phyloP scores from a whole-genome alignment of 345 rosid genomes.

The Iberis pinnata region DNA sequence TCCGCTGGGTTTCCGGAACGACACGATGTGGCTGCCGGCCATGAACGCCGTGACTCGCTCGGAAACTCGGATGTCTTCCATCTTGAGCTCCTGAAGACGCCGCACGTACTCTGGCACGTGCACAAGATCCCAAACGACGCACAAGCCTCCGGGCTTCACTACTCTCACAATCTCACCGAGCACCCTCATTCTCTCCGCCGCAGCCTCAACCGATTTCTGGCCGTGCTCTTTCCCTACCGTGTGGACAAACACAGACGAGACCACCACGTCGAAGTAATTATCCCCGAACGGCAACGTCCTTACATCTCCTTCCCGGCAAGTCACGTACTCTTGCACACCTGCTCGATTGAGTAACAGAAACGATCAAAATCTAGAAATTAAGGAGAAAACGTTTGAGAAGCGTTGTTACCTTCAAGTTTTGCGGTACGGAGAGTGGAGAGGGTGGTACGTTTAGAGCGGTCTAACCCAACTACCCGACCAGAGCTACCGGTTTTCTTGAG shows the following conservation, averaged over 20 bases:
- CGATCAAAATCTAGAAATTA: too few relatives aligned
- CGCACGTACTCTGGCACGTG: constrained; percentile 83
- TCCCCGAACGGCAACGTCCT: constrained; percentile 80
- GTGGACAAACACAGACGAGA: constrained; percentile 74
- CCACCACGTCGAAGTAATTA: constrained; percentile 90
- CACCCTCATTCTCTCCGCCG: constrained; percentile 85
- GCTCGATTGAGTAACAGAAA: not conserved
- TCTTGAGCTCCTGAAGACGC: constrained; percentile 68
- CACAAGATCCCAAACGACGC: constrained; percentile 84
- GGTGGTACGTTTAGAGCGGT: constrained; percentile 71
- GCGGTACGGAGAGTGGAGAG: constrained; percentile 87
- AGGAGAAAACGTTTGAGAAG: not conserved
- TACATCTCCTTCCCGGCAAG: constrained; percentile 87
- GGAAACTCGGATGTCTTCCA: constrained; percentile 79
- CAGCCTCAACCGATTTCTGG: constrained; percentile 71
- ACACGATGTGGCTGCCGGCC: constrained; percentile 82
- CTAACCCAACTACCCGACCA: constrained; percentile 92
- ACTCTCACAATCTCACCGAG: constrained; percentile 88
- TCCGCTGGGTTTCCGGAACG: constrained; percentile 72
- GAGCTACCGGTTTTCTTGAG: constrained; percentile 89
- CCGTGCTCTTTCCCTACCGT: constrained; percentile 87
- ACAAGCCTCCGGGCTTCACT: constrained; percentile 69
- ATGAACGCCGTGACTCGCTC: constrained; percentile 89
- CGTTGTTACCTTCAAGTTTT: constrained; percentile 58
- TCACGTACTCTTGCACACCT: constrained; percentile 96